Evolutionary conservation across 352 stramenopile genomes (phyloP), one percentile per base, ranked within the genome.

Genomic region (Phytophthora aleatoria): DNA sequence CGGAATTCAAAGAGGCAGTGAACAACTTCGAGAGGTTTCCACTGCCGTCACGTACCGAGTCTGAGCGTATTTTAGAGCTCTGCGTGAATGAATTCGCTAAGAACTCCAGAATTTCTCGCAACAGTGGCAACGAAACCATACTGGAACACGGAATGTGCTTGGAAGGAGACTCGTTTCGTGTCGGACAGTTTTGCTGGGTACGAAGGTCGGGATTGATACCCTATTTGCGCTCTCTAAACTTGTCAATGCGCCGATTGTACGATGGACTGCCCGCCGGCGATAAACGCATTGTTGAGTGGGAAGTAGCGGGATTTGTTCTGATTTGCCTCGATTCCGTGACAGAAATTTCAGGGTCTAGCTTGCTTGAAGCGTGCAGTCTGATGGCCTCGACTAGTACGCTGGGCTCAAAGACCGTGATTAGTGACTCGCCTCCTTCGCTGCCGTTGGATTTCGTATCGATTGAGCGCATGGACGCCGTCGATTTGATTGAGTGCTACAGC

Each of bases 191-290:
- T 31, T 38, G 38, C 26, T 58, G 51, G 51, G 6, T 27, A n/a
- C 50, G 50, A 5, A 57, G 36, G n/a, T 43, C 26, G 27, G 50
- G 36, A 45, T 39, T 57, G 36, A 11, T 57, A 38, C 50, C 50
- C 2, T 57, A 57, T 15, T 38, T 57, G 36, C 50, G 50, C 38
- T 57, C 50, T 8, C 36, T 57, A 1, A 57, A 57, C 11, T 15
- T 57, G 6, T 57, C 50, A 28, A 48, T 26, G 36, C 50, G 50
- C 13, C 50, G 50, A 36, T n/a, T 50, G 38, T 58, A 58, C 24
- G 51, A 58, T 30, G 38, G 16, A 38, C 27, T 58, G n/a, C 2
- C 38, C n/a, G 9, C n/a, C 3, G 15, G 38, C 41, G 51, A 58
- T 16, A 49, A 58, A 26, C 38, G 27, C 4, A n/a, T 30, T 31